These are phyloP conservation scores for Papilionanthe hybrid DNA, from an alignment of 116 monocot genomes.

Conservation along the genomic window DNA sequence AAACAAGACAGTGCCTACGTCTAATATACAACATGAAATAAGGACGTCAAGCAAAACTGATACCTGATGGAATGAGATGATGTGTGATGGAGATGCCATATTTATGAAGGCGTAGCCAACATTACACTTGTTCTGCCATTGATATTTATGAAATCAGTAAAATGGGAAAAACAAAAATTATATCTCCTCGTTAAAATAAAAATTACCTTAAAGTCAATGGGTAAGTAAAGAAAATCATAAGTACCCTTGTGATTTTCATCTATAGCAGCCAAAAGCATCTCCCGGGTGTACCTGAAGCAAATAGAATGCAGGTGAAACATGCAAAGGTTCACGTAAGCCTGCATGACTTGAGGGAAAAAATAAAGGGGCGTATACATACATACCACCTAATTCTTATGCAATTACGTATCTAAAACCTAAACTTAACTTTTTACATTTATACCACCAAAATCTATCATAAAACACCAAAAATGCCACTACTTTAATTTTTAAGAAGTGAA, in stretches of 20 bases:
- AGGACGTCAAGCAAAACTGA: neutral
- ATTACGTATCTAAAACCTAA: too few relatives aligned
- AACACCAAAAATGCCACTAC: too few relatives aligned
- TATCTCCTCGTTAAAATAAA: neutral
- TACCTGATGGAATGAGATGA: slow-evolving; percentile 94
- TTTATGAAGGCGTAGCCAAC: slow-evolving; percentile 99
- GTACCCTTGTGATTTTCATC: slow-evolving; percentile 91
- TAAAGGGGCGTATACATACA: too few relatives aligned
- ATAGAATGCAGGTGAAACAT: neutral
- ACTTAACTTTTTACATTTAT: too few relatives aligned
- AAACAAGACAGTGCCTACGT: neutral
- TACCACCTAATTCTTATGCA: too few relatives aligned
- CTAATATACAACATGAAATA: neutral
- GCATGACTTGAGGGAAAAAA: neutral
- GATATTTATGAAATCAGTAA: neutral
- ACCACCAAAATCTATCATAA: too few relatives aligned
- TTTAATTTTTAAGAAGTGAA: too few relatives aligned
- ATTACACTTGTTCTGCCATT: slow-evolving; percentile 92
- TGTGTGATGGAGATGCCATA: slow-evolving; percentile 76
- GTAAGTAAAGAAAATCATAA: slow-evolving; percentile 95
- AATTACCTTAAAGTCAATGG: slow-evolving; percentile 95
- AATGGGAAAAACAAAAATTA: neutral
- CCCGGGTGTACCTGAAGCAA: slow-evolving; percentile 77
- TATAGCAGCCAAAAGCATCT: slow-evolving; percentile 97
- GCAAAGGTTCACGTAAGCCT: neutral